Conservation (phyloP, 345 rosid genomes). For the Moricandia moricandioides region DNA sequence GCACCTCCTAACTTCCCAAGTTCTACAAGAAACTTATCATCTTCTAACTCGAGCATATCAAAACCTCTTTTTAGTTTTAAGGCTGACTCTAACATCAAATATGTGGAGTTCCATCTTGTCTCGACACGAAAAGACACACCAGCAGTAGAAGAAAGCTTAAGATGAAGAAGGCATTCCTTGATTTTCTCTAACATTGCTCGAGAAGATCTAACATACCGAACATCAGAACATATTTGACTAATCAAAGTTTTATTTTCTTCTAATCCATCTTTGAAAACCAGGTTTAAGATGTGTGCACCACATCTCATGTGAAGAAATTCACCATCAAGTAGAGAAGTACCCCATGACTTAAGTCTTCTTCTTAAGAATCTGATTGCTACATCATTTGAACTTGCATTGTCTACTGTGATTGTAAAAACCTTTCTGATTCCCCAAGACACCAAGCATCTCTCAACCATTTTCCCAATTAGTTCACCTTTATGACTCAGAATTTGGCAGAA, state of each 20-base stretch:
- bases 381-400: conserved; percentile 26
- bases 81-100: neutral
- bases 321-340: neutral
- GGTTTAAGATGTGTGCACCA: neutral
- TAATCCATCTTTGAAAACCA: conserved; percentile 9
- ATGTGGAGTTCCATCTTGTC: neutral
- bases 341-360: conserved; percentile 3
- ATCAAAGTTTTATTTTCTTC: neutral
- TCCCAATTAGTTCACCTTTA: neutral
- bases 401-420: conserved; percentile 12
- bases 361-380: neutral
- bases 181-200: neutral
- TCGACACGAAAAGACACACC: neutral
- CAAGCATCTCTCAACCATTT: conserved; percentile 15
- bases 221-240: neutral
- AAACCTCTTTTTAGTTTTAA: neutral
- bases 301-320: conserved; percentile 16
- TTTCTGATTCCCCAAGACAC: conserved; percentile 15
- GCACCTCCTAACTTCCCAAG: neutral
- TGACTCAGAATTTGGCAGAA: conserved; percentile 2
- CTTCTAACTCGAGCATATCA: conserved; percentile 6
- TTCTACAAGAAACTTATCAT: neutral
- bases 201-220: neutral
- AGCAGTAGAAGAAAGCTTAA: neutral
- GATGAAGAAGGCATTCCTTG: neutral